Conservation (phyloP, 129 eudicot genomes). For the Smallanthus sonchifolius region DNA sequence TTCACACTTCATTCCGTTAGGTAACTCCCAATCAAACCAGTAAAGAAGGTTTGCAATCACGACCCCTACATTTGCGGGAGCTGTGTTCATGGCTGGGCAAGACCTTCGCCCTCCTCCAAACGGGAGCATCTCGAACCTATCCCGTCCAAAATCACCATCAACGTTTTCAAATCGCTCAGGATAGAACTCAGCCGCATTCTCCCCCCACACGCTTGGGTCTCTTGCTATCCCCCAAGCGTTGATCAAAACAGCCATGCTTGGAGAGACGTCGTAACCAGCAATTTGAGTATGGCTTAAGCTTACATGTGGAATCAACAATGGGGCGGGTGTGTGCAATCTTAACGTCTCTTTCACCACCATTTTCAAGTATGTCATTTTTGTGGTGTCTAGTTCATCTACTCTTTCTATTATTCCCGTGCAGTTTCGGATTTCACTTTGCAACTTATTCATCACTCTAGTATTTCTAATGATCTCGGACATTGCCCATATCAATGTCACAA, state of each 20-base stretch:
- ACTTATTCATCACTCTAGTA: slow-evolving; percentile 18
- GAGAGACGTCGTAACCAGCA: slow-evolving; percentile 13
- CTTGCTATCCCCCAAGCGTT: slow-evolving; percentile 30
- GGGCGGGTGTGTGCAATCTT: slow-evolving; percentile 43
- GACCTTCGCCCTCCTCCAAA: slow-evolving; percentile 25
- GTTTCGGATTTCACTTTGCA: slow-evolving; percentile 28
- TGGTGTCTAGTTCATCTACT: slow-evolving; percentile 33
- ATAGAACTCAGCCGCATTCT: slow-evolving; percentile 12
- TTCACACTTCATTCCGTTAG: neutral
- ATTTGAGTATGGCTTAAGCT: slow-evolving; percentile 11
- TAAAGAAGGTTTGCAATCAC: slow-evolving; percentile 18
- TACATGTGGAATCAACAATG: slow-evolving; percentile 41
- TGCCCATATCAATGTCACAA: slow-evolving; percentile 35
- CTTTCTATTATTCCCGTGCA: neutral
- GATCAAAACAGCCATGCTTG: neutral
- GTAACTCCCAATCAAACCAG: slow-evolving; percentile 28
- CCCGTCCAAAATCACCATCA: slow-evolving; percentile 17
- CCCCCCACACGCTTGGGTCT: slow-evolving; percentile 15
- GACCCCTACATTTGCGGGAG: neutral
- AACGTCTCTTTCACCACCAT: slow-evolving; percentile 46
- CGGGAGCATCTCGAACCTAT: slow-evolving; percentile 16
- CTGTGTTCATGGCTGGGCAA: slow-evolving; percentile 7
- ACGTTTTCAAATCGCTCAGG: slow-evolving; percentile 24
- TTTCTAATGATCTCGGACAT: slow-evolving; percentile 38
- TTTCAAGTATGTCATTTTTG: slow-evolving; percentile 37